Conservation (phyloP, 306 rosid species). For the Vachellia collinsii region DNA sequence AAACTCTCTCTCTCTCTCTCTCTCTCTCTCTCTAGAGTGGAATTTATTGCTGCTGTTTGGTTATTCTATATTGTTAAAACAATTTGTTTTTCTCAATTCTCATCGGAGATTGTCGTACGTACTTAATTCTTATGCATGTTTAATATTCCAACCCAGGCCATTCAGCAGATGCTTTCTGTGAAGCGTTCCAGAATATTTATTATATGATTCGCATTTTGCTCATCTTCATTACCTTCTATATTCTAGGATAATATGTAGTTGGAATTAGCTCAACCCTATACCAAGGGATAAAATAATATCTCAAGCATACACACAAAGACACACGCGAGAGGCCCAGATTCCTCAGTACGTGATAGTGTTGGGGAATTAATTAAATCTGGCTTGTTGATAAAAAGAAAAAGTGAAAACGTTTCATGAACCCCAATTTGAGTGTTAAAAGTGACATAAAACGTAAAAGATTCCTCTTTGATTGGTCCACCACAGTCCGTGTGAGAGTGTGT, state of each 20-base stretch:
- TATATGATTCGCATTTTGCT: constrained; percentile 15
- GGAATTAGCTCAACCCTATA: background rate
- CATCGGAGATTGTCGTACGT: constrained; percentile 20
- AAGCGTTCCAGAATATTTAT: constrained; percentile 36
- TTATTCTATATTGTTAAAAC: constrained; percentile 40
- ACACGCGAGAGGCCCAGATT: background rate
- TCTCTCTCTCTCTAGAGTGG: constrained; percentile 44
- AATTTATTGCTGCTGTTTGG: constrained; percentile 41
- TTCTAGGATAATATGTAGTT: background rate
- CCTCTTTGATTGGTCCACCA: constrained; percentile 13
- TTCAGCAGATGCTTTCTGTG: constrained; percentile 37
- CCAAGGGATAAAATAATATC: background rate
- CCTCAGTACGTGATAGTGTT: background rate
- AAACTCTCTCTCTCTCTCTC: constrained; percentile 18
- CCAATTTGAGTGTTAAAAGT: background rate
- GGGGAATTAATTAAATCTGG: background rate
- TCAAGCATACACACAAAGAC: background rate
- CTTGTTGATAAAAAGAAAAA: background rate
- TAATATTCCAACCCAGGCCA: constrained; percentile 46
- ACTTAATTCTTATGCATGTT: constrained; percentile 49
- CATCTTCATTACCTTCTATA: background rate
- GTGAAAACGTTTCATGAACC: background rate
- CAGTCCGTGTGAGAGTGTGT: background rate
- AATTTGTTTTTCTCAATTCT: constrained; percentile 49
- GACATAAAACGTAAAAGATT: constrained; percentile 15